phyloP scores from a whole-genome alignment of 2,329 filamentous ascomycete species.

The Penicillium concentricum region DNA sequence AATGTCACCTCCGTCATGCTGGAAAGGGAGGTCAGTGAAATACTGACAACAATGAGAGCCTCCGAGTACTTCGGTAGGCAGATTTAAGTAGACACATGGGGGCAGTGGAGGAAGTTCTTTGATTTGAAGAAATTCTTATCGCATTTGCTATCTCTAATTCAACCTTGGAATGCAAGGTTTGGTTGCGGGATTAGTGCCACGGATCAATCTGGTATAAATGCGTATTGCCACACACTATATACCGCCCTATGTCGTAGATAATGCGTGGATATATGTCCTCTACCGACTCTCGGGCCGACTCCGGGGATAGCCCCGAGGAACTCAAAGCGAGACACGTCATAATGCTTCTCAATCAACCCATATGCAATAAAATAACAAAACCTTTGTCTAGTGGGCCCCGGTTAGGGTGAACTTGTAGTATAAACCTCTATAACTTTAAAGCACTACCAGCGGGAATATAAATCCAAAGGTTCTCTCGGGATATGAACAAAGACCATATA shows the following conservation, averaged over 20 bases:
- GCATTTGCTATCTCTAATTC: neutral
- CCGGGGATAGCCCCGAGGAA: neutral
- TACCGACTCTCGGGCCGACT: slow-evolving; percentile 1
- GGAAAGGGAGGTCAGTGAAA: neutral
- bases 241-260: too few species aligned
- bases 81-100: slow-evolving; percentile 8
- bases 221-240: neutral
- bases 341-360: neutral
- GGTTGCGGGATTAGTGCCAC: neutral
- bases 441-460: neutral
- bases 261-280: neutral
- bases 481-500: neutral
- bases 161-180: neutral
- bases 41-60: slow-evolving; percentile 1
- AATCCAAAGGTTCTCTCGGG: neutral
- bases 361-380: neutral
- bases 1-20: neutral
- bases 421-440: neutral
- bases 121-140: neutral
- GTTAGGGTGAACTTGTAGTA: neutral
- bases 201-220: too few species aligned
- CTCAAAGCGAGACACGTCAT: neutral
- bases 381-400: neutral
- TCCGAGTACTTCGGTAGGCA: neutral
- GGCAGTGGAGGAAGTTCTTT: neutral